These are phyloP conservation scores for Saccharomyces hybrid DNA, from an alignment of 1,139 yeast species.

Conservation along the genomic window DNA sequence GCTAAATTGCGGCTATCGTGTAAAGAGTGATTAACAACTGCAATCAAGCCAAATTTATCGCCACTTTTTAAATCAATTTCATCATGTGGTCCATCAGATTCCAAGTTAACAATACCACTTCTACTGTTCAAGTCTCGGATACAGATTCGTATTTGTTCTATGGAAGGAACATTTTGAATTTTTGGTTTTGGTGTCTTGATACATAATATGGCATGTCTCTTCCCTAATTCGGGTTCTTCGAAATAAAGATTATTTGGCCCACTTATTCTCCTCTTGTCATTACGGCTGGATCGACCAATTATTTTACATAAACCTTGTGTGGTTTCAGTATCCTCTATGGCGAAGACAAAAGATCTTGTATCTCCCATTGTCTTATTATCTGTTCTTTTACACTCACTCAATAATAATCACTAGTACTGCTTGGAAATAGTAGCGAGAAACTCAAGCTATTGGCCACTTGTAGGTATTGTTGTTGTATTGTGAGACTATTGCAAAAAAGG, in stretches of 20 bases:
- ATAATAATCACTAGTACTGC: background rate
- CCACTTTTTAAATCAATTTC: slow-evolving; percentile 20
- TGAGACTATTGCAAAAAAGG: background rate
- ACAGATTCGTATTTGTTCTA: slow-evolving; percentile 19
- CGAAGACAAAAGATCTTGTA: slow-evolving; percentile 8
- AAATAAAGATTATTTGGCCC: background rate
- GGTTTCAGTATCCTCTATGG: slow-evolving; percentile 10
- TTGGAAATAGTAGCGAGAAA: background rate
- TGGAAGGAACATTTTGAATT: slow-evolving; percentile 7
- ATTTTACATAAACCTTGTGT: slow-evolving; percentile 13
- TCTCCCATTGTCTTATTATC: slow-evolving; percentile 7
- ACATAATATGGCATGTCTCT: slow-evolving; percentile 18
- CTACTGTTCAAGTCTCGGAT: slow-evolving; percentile 19
- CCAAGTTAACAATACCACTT: slow-evolving; percentile 21
- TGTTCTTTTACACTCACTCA: background rate
- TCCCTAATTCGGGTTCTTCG: slow-evolving; percentile 10
- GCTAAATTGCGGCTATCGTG: slow-evolving; percentile 8
- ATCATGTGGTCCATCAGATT: slow-evolving; percentile 10
- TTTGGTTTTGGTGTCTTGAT: slow-evolving; percentile 15
- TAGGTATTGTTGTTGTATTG: background rate
- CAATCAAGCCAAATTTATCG: slow-evolving; percentile 18
- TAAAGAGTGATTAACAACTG: slow-evolving; percentile 5
- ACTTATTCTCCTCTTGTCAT: background rate
- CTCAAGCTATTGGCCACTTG: background rate
- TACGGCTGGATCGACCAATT: slow-evolving; percentile 18